Percentiles rank a stretch among this genome's conserved stretches.
These are phyloP conservation scores for Pluteus cervinus DNA, from an alignment of 768 basidiomycete species.

Conservation along the genomic window DNA sequence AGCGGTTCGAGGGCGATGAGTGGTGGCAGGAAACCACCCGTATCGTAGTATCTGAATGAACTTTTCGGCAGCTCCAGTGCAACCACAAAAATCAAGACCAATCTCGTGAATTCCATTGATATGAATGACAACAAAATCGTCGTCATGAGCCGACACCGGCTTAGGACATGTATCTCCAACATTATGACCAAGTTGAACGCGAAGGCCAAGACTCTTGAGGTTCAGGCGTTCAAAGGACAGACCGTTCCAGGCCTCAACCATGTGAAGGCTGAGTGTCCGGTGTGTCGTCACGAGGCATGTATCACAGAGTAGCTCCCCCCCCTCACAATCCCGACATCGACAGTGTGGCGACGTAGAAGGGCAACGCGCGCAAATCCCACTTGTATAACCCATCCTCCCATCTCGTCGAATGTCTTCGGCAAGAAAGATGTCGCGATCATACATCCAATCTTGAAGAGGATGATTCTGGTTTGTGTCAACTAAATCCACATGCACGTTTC, in stretches of 20 bases:
- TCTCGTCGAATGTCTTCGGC: background rate
- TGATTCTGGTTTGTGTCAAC: no score
- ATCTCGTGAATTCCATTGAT: conserved; percentile 24
- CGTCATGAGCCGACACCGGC: conserved; percentile 5
- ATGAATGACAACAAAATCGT: conserved; percentile 26
- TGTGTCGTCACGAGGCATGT: no score
- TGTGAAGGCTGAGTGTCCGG: no score
- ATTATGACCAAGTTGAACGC: conserved; percentile 22
- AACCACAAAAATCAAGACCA: conserved; percentile 24
- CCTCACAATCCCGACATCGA: background rate
- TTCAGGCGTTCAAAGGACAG: conserved; percentile 8
- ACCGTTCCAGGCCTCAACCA: conserved; percentile 10
- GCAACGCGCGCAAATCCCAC: background rate
- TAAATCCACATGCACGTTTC: no score
- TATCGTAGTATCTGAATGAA: conserved; percentile 22
- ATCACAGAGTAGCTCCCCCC: no score
- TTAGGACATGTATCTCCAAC: conserved; percentile 9
- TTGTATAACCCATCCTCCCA: background rate
- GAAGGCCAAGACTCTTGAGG: conserved; percentile 18
- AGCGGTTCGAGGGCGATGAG: conserved; percentile 17
- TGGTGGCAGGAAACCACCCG: conserved; percentile 26
- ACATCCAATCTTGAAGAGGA: background rate
- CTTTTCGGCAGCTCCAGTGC: conserved; percentile 11
- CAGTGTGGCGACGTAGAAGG: background rate
- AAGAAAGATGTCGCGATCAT: background rate